Conservation (phyloP, 805 yeast species). For the Metschnikowia arizonensis region DNA sequence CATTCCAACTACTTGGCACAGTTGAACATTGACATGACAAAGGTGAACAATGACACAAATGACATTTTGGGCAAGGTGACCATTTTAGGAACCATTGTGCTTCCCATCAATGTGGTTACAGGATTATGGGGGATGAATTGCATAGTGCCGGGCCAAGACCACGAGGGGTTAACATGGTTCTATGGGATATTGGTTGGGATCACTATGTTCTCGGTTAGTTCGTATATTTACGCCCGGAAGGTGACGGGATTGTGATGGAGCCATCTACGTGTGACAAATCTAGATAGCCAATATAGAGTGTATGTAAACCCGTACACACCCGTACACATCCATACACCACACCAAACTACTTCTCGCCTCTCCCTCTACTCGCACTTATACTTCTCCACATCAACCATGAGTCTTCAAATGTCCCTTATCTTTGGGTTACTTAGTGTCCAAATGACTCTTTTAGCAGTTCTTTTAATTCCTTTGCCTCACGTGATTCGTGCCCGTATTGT, state of each 20-base stretch:
- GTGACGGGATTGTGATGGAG: slow-evolving; percentile 38
- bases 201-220: slow-evolving; percentile 31
- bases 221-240: slow-evolving; percentile 38
- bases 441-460: slow-evolving; percentile 44
- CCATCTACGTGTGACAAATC: no score
- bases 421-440: slow-evolving; percentile 50
- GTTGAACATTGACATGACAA: slow-evolving; percentile 95
- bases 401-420: slow-evolving; percentile 43
- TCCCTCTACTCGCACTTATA: no score
- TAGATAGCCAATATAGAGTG: no score
- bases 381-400: slow-evolving; percentile 31
- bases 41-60: slow-evolving; percentile 93
- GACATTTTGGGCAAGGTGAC: slow-evolving; percentile 93
- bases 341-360: no score
- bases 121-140: slow-evolving; percentile 99
- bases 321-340: not conserved
- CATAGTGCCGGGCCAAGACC: slow-evolving; percentile 84
- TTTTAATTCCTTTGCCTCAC: slow-evolving; percentile 56
- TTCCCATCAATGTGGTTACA: slow-evolving; percentile 92
- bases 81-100: slow-evolving; percentile 87
- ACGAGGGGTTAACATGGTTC: slow-evolving; percentile 40
- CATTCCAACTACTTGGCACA: slow-evolving; percentile 96
- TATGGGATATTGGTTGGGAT: slow-evolving; percentile 35
- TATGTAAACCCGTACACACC: no score
- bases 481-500: slow-evolving; percentile 43